phyloP scores from a whole-genome alignment of 1,284 basidiomycete species.

The Malassezia caprae region DNA sequence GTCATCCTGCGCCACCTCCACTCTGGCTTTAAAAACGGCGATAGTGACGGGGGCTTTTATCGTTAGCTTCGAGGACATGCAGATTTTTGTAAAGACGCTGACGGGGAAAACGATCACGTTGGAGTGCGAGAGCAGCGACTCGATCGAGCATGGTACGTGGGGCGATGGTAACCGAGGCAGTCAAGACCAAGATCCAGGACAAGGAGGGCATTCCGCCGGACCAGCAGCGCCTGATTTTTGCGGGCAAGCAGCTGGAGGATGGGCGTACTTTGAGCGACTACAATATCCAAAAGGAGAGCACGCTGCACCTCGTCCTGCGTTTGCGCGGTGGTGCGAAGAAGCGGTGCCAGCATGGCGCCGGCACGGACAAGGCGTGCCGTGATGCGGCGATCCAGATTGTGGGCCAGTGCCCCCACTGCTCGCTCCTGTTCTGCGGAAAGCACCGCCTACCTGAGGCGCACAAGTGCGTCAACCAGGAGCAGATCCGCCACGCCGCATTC shows the following conservation, averaged over 20 bases:
- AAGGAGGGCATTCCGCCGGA: slow-evolving; percentile 74
- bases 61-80: slow-evolving; percentile 23
- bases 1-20: slow-evolving; percentile 10
- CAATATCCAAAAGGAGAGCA: slow-evolving; percentile 67
- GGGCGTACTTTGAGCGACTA: slow-evolving; percentile 53
- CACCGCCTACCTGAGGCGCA: slow-evolving; percentile 45
- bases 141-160: slow-evolving; percentile 91
- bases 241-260: slow-evolving; percentile 79
- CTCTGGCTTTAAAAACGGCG: slow-evolving; percentile 1
- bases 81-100: slow-evolving; percentile 46
- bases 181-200: slow-evolving; percentile 53
- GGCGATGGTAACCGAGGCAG: slow-evolving; percentile 4
- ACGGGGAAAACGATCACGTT: slow-evolving; percentile 49
- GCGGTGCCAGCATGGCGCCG: slow-evolving; percentile 42
- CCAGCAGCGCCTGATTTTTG: slow-evolving; percentile 95
- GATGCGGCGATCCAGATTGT: slow-evolving; percentile 47
- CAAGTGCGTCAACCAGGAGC: slow-evolving; percentile 39
- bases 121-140: slow-evolving; percentile 58
- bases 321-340: slow-evolving; percentile 44
- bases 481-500: slow-evolving; percentile 43
- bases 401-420: slow-evolving; percentile 47
- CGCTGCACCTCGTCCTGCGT: slow-evolving; percentile 44
- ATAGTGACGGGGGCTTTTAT: background rate
- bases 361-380: slow-evolving; percentile 40
- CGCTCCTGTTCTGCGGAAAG: slow-evolving; percentile 42